Evolutionary conservation across 768 basidiomycete species (phyloP).

Genomic region (Pulveroboletus sp.): DNA sequence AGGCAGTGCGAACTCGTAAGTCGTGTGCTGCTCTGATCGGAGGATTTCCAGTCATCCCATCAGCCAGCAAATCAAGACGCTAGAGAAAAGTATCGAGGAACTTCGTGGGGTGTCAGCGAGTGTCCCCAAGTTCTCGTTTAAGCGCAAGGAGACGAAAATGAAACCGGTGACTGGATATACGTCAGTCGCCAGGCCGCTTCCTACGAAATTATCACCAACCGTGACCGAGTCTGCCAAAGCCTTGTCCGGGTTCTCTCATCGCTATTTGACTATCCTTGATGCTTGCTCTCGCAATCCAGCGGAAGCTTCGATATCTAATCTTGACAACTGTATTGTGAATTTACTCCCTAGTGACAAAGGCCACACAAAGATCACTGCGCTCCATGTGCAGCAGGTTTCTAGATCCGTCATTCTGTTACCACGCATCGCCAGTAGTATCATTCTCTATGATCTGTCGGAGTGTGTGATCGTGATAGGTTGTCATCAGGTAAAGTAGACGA

Average conservation of each 20-base stretch:
- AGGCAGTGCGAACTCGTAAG: constrained; percentile 64
- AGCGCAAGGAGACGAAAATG: constrained; percentile 37
- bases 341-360: constrained; percentile 35
- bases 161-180: constrained; percentile 7
- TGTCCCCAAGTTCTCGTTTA: constrained; percentile 69
- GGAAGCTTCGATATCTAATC: constrained; percentile 59
- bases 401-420: constrained; percentile 66
- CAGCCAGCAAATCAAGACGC: constrained; percentile 57
- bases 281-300: constrained; percentile 35
- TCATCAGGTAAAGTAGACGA: constrained; percentile 59
- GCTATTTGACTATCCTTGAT: constrained; percentile 39
- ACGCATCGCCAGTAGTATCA: constrained; percentile 59
- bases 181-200: neutral
- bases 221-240: constrained; percentile 30
- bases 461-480: constrained; percentile 70
- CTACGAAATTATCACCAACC: neutral
- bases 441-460: constrained; percentile 58
- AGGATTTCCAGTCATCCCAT: constrained; percentile 9
- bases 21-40: constrained; percentile 6
- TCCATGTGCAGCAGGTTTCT: constrained; percentile 46
- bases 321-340: constrained; percentile 69
- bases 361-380: constrained; percentile 9
- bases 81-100: constrained; percentile 53
- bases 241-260: constrained; percentile 42
- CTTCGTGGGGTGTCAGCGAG: constrained; percentile 42